Evolutionary conservation across 441 rosid genomes (phyloP), one percentile per base, ranked within the genome.

Genomic region (Populus hybrid): DNA sequence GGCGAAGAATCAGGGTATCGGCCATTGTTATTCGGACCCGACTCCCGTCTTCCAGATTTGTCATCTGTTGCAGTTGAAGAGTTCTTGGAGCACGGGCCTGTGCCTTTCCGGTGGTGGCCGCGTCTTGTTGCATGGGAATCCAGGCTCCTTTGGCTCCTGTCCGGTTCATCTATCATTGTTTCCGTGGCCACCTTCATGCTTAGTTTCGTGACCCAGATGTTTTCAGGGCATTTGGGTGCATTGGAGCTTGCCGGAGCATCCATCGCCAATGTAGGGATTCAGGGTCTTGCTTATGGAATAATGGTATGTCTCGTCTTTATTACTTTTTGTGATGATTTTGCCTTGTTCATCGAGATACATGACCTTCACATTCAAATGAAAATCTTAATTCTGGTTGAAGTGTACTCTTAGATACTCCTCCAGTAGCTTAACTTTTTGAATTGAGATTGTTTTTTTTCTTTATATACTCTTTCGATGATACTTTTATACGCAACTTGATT

Each of bases 271-370:
- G 98, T 95, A 1, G 99, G 98, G 9, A 91, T 93, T 75, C 99
- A 93, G 73, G 99, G 99, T 30, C 95, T 95, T 69, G 95, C 98
- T 76, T 95, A 95, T 77, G 99, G 99, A 23, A 89, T 95, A 32
- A 95, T 95, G 98, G 97, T 95, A 86, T 16, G 11, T n/a, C 64
- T 57, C 2, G 3, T n/a, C 7, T 36, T 36, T 5, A 1, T 36
- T 8, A 8, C 40, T 36, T 30, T 30, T 0, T 30, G 32, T 30
- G 32, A 30, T 34, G 6, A 34, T 34, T 34, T 54, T 54, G 7
- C 6, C 61, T 6, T 54, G 63, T 54, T 54, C 63, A 54, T 18
- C 1, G 2, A 20, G 23, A 54, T 6, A 7, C 63, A 54, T 18
- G 10, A 3, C 6, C 2, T 9, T 54, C n/a, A 20, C 64, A 6